Percentiles rank a stretch among this genome's conserved stretches.
Conservation (phyloP, 2,329 filamentous ascomycete genomes). For the Colletotrichum liriopes region DNA sequence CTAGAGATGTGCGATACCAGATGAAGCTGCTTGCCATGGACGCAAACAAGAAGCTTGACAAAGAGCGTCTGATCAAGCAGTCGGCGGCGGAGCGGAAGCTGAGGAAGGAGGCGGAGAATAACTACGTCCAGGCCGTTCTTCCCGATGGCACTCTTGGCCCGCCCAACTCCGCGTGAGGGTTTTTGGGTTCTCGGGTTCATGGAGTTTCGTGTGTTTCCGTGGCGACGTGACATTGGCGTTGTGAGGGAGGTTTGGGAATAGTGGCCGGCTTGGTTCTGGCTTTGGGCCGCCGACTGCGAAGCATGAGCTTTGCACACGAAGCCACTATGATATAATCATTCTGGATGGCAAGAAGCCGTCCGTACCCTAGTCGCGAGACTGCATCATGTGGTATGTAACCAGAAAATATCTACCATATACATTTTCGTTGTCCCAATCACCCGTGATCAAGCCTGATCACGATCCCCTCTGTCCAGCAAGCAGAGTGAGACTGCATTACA, state of each 20-base stretch:
- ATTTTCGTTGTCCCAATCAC: no score
- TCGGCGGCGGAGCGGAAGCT: slow-evolving; percentile 67
- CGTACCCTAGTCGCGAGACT: not conserved
- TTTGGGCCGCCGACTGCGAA: not conserved
- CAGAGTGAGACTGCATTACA: not conserved
- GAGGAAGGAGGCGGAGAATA: slow-evolving; percentile 65
- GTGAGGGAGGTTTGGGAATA: not conserved
- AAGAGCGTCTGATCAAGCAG: slow-evolving; percentile 66
- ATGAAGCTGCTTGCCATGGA: slow-evolving; percentile 70
- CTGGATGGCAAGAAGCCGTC: not conserved
- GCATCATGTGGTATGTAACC: not conserved
- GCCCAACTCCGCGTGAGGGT: not conserved
- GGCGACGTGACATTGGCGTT: slow-evolving; percentile 9
- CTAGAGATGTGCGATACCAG: slow-evolving; percentile 65
- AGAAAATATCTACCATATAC: no score
- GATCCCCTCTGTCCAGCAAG: not conserved
- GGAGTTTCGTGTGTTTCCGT: not conserved
- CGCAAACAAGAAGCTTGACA: slow-evolving; percentile 66
- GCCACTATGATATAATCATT: not conserved
- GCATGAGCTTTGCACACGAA: no score
- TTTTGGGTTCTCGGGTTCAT: not conserved
- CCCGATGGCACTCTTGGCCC: slow-evolving; percentile 23
- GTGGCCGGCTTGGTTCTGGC: not conserved
- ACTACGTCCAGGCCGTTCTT: slow-evolving; percentile 48
- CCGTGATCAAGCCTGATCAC: not conserved